These are phyloP conservation scores for Colletotrichum sidae DNA, from an alignment of 2,329 filamentous ascomycete genomes.

Conservation along the genomic window DNA sequence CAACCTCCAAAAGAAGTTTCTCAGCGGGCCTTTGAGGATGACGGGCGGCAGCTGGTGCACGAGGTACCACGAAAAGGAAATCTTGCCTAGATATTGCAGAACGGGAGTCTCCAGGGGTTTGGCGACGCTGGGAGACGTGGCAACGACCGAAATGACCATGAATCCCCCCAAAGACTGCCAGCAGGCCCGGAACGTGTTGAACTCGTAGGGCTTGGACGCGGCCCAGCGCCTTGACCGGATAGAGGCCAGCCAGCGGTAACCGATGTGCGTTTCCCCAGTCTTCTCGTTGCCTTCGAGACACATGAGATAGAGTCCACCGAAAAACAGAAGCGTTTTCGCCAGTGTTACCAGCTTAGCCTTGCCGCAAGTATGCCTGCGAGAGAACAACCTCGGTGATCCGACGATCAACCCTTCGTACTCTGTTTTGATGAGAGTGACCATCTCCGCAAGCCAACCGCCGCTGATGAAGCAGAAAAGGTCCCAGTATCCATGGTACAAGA, in stretches of 20 bases:
- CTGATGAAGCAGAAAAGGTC: slow-evolving; percentile 3
- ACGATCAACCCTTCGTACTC: background rate
- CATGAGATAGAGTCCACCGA: slow-evolving; percentile 8
- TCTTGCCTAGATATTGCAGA: slow-evolving; percentile 15
- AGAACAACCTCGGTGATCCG: background rate
- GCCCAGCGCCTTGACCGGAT: slow-evolving; percentile 4
- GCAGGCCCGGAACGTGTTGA: background rate
- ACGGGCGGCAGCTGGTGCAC: slow-evolving; percentile 11
- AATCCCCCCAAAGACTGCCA: slow-evolving; percentile 2
- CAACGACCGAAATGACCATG: slow-evolving; percentile 9
- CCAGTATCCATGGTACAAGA: slow-evolving; percentile 11
- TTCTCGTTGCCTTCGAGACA: slow-evolving; percentile 4
- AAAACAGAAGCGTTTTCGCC: background rate
- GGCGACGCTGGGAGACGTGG: background rate
- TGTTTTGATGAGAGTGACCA: background rate
- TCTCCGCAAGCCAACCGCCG: slow-evolving; percentile 8
- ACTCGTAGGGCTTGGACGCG: background rate
- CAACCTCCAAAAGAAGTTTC: slow-evolving; percentile 16
- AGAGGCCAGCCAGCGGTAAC: slow-evolving; percentile 5
- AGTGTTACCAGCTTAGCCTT: background rate
- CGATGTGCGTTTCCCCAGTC: background rate
- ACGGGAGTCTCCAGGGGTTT: background rate
- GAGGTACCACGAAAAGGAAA: slow-evolving; percentile 17
- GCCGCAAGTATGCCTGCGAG: background rate
- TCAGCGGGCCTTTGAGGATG: slow-evolving; percentile 4